Evolutionary conservation across 345 rosid species (phyloP), one percentile per base, ranked within the genome.

Genomic region (Brassica incana): DNA sequence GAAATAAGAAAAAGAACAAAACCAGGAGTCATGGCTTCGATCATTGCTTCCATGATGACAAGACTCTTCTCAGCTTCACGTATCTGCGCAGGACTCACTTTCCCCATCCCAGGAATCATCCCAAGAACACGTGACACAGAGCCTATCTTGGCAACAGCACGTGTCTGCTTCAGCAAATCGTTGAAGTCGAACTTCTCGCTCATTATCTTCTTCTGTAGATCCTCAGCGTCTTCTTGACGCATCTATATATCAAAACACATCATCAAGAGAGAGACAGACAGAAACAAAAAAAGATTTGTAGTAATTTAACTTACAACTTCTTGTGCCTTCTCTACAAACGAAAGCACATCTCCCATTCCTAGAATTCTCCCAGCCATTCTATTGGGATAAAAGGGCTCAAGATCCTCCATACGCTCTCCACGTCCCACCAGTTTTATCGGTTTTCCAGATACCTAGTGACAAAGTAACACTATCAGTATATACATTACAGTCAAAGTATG

Each of bases 281-380:
- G 54, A 45, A 45, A 45, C 54, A 50, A 1, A 50, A 50, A 15
- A 48, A 50, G 20, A 5, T 48, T 12, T 48, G 2, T 12, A 48
- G 54, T 48, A 11, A 14, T 12, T 48, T 60, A 81, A 84, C 97
- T 86, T 85, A 95, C 98, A 67, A 89, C 97, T 93, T 95, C 98
- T 83, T 90, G 90, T 5, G 99, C 99, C 81, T 95, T 95, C 86
- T 95, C 98, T 64, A 95, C 99, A 69, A 93, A 95, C 52, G 99
- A 88, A 75, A 95, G 97, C 67, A 93, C 98, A 78, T 93, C 97
- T 81, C 99, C 99, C 99, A 95, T 95, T 81, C 99, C 98, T 74
- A 91, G 84, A 79, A 95, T 95, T 18, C 99, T 83, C 67, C 98
- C 99, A 78, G 99, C 99, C 99, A 95, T 95, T 43, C 98, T 93